Evolutionary conservation across 106 monocot species (phyloP), one percentile per base, ranked within the genome.

Genomic region (Platanthera guangdongensis): DNA sequence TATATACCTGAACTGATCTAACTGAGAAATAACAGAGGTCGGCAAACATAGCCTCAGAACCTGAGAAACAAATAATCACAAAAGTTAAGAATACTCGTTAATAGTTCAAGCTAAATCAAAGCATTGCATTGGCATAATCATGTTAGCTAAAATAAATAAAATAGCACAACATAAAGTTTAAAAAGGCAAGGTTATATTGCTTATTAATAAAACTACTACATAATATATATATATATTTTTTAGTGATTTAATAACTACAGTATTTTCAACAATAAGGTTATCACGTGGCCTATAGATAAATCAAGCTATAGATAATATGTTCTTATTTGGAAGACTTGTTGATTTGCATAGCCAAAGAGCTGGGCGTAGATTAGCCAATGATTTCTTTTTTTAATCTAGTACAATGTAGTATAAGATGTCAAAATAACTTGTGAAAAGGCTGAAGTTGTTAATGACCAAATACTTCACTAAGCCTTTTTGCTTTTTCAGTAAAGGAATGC

Each of bases 1-100:
- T 46, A 5, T 68, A 79, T 83, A 92, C 97, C 94, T 99, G 97
- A 73, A 99, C 91, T 73, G 91, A 94, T 60, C 81, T 89, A 69
- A 99, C 97, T 81, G 97, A 94, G 74, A 99, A 99, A 78, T 94
- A 94, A 78, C 97, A 91, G 80, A 99, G 91, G 53, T 99, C 94
- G 49, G 94, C 97, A 88, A 99, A 99, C 97, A 99, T 99, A 71
- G 94, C 97, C 57, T 99, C 97, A 74, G 97, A 99, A 28, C 97
- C 97, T 99, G 81, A 71, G 72, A 72, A 51, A 72, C 22, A 70
- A 70, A 18, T 4, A 21, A 51, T 71, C 49, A 7, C 22, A 72
- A 11, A 46, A 47, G 6, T 48, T 67, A 67, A 67, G 18, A 67
- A 67, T 39, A 39, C 22, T 67, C 39, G 67, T 3, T 39, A 32